A percentile compares a stretch with the other conserved stretches of the same genome.
These are phyloP conservation scores for Toxicodendron radicans DNA, from an alignment of 345 rosid species.

Conservation along the genomic window DNA sequence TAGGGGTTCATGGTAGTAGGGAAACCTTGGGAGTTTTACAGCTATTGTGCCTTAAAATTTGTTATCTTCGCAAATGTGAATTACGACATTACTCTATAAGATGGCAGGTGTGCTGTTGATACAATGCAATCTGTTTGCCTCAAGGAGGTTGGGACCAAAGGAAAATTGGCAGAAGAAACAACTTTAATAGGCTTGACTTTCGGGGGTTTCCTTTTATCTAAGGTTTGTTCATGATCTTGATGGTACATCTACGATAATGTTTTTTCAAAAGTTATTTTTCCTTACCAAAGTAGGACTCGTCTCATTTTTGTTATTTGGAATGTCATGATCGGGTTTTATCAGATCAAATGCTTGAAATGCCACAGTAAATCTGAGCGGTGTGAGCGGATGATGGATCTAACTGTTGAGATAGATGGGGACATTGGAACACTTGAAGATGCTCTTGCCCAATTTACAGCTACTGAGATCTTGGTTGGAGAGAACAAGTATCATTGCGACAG, in stretches of 20 bases:
- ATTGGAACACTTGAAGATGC: constrained; percentile 87
- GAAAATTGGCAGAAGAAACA: constrained; percentile 48
- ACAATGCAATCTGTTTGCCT: constrained; percentile 66
- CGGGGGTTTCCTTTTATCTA: constrained; percentile 65
- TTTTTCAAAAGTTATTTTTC: too few relatives aligned
- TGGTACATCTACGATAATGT: constrained; percentile 3
- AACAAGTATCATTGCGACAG: constrained; percentile 84
- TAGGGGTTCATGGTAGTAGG: too few relatives aligned
- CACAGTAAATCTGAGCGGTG: constrained; percentile 71
- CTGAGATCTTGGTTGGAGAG: constrained; percentile 79
- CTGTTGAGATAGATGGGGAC: constrained; percentile 95
- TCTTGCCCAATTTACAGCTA: constrained; percentile 73
- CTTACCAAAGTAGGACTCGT: constrained; percentile 2
- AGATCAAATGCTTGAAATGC: constrained; percentile 91
- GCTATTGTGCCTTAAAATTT: neutral
- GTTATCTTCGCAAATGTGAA: constrained; percentile 23
- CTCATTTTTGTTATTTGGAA: constrained; percentile 11
- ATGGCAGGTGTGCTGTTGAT: constrained; percentile 69
- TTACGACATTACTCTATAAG: constrained; percentile 35
- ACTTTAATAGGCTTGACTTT: constrained; percentile 57
- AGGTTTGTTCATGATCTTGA: constrained; percentile 38
- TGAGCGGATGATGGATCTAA: constrained; percentile 97
- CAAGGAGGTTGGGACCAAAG: constrained; percentile 45
- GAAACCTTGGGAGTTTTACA: too few relatives aligned
- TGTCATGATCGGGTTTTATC: constrained; percentile 19